A percentile compares a stretch with the other conserved stretches of the same genome.
phyloP scores from a whole-genome alignment of 192 early-diverging fungal genomes.

The Rhizoclosmatium sp. region DNA sequence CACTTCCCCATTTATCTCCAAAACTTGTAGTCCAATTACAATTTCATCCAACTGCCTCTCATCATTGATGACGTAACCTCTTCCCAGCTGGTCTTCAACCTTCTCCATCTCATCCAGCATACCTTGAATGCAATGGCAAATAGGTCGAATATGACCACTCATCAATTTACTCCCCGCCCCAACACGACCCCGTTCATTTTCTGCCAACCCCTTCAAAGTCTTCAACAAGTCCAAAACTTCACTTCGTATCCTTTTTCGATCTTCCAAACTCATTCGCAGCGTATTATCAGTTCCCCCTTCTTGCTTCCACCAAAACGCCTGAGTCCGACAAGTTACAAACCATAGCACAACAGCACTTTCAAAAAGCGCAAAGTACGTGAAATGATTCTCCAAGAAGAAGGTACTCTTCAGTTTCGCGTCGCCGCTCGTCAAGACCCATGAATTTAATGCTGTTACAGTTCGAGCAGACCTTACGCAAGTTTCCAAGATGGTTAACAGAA shows the following conservation, averaged over 20 bases:
- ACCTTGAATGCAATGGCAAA: background rate
- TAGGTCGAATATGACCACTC: background rate
- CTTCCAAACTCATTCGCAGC: conserved; percentile 3
- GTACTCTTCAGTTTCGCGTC: background rate
- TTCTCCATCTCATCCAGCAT: conserved; percentile 11
- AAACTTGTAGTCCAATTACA: background rate
- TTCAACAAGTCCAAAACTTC: conserved; percentile 8
- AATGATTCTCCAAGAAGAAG: conserved; percentile 2
- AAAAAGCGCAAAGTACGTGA: background rate
- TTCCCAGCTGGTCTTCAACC: background rate
- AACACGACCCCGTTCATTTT: background rate
- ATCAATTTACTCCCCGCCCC: background rate
- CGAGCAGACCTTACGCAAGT: background rate
- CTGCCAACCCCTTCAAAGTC: background rate
- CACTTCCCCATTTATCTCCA: background rate
- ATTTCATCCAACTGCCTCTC: background rate
- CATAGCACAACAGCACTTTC: conserved; percentile 10
- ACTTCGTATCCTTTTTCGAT: conserved; percentile 7
- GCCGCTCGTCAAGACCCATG: background rate
- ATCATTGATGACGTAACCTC: background rate
- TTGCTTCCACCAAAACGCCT: conserved; percentile 1
- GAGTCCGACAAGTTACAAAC: conserved; percentile 6
- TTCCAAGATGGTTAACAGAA: conserved; percentile 5
- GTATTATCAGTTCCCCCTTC: background rate
- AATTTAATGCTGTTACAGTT: background rate